Evolutionary conservation across 1,284 basidiomycete genomes (phyloP), one percentile per base, ranked within the genome.

Genomic region (Cryptococcus sp.): DNA sequence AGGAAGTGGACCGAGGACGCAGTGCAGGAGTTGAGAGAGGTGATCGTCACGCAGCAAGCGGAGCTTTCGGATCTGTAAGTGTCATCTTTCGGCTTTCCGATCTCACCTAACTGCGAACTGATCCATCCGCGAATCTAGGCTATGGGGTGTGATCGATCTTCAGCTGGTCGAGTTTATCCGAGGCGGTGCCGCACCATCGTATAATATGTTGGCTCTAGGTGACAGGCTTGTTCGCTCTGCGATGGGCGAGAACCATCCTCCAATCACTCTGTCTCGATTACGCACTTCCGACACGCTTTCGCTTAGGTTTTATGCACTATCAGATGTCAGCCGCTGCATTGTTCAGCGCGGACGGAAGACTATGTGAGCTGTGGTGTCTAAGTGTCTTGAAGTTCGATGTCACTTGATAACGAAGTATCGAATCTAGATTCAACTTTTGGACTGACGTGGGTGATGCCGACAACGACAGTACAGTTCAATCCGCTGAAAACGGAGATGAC

Each of bases 1-100:
- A 50, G 51, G 19, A 70, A 70, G 46, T 70, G 69, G 69, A 69
- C 65, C 1, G 61, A 67, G 51, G 69, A 70, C 47, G 69, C 67
- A 10, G 54, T 67, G 0, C 45, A 56, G 25, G 62, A 67, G 26
- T 51, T 70, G 45, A 56, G 61, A 20, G 50, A 62, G 22, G 60
- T 64, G 10, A 48, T 56, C 1, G 61, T 69, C 17, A 66, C 65
- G 20, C 61, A 66, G 15, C 34, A 59, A 22, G 47, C 57, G 5
- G 62, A 67, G 26, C 50, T 70, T 7, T 64, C 61, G 11, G 67
- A 70, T 39, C 34, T 68, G 65, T 67, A 39, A 55, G 16, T 3
- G 16, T 3, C 6, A 15, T 22, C 11, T 17, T n/a, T 23, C 26
- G 16, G 23, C 6, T 43, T 20, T 5, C 15, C 41, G 4, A 5